phyloP scores from a whole-genome alignment of 306 rosid genomes.

The Amphicarpaea edgeworthii region DNA sequence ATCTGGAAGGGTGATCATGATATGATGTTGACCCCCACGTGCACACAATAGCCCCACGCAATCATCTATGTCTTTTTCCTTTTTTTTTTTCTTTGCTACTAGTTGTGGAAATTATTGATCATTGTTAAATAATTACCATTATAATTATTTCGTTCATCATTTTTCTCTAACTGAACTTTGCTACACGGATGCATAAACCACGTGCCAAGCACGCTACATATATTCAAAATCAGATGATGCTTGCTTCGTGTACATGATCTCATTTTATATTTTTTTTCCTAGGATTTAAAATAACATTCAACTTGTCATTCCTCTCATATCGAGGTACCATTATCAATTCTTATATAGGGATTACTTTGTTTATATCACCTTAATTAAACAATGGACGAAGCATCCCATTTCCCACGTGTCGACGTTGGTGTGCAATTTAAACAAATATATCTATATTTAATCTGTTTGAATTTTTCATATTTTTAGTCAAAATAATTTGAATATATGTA shows the following conservation, averaged over 20 bases:
- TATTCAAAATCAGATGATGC: background rate
- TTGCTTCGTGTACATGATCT: no score
- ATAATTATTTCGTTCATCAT: constrained; percentile 24
- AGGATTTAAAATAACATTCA: background rate
- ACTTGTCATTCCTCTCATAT: constrained; percentile 30
- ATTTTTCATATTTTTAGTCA: background rate
- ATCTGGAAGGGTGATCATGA: constrained; percentile 16
- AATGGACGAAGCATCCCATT: constrained; percentile 7
- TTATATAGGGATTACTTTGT: constrained; percentile 3
- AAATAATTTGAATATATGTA: background rate
- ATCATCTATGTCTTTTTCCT: constrained; percentile 26
- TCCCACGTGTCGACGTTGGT: background rate
- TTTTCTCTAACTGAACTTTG: background rate
- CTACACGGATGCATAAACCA: constrained; percentile 1
- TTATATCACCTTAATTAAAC: background rate
- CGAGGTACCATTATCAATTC: constrained; percentile 8
- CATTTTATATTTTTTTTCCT: no score
- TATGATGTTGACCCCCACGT: constrained; percentile 53
- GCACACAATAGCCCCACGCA: constrained; percentile 44
- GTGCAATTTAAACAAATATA: background rate
- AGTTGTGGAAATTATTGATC: constrained; percentile 41
- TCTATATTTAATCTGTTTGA: background rate
- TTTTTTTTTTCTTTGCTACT: background rate
- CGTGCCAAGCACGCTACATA: constrained; percentile 6
- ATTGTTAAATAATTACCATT: background rate